phyloP scores from a whole-genome alignment of 805 yeast genomes.

The Pichia rugopelliculosa region DNA sequence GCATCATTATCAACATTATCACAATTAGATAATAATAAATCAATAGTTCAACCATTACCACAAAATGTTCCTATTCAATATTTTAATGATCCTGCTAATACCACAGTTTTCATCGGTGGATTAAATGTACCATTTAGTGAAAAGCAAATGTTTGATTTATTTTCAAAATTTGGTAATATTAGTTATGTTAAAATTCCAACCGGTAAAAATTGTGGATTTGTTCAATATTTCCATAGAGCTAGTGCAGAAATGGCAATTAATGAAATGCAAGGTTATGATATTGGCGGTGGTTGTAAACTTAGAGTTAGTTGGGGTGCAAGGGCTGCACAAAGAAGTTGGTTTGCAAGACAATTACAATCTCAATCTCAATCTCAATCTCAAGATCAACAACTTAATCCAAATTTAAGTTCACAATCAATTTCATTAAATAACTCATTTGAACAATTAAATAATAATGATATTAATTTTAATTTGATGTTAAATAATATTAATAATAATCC shows the following conservation, averaged over 20 bases:
- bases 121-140: conserved; percentile 52
- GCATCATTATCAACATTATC: conserved; percentile 1
- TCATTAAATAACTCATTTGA: background rate
- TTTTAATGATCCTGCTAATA: conserved; percentile 67
- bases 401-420: conserved; percentile 9
- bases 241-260: conserved; percentile 82
- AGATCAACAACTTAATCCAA: conserved; percentile 17
- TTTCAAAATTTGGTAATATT: conserved; percentile 65
- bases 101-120: conserved; percentile 77
- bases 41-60: conserved; percentile 23
- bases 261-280: conserved; percentile 85
- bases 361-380: conserved; percentile 21
- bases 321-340: conserved; percentile 36
- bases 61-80: conserved; percentile 46
- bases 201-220: conserved; percentile 77
- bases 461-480: conserved; percentile 10
- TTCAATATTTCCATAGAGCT: conserved; percentile 67
- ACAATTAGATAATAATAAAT: background rate
- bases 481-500: conserved; percentile 15
- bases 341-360: conserved; percentile 27
- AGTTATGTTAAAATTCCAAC: conserved; percentile 74
- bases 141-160: conserved; percentile 51
- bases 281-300: conserved; percentile 68
- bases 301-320: conserved; percentile 83
- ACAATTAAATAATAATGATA: background rate